phyloP scores from a whole-genome alignment of 495 filamentous ascomycete genomes.

The Staphylotrichum longicolle region DNA sequence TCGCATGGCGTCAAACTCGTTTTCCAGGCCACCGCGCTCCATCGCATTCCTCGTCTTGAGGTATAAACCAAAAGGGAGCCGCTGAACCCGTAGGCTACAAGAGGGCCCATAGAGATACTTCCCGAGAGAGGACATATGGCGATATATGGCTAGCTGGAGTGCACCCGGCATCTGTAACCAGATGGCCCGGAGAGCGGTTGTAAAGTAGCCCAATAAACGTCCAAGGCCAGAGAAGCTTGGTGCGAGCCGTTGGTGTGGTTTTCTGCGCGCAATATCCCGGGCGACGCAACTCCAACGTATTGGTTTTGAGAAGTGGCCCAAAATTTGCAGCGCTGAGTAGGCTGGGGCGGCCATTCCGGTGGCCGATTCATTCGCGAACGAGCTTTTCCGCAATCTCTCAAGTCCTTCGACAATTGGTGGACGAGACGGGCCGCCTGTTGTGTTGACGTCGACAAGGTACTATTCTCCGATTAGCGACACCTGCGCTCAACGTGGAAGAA shows the following conservation, averaged over 20 bases:
- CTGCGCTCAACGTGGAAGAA: too few relatives aligned
- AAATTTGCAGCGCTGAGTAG: neutral
- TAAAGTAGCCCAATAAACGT: neutral
- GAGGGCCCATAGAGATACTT: neutral
- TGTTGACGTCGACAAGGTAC: neutral
- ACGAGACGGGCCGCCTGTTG: neutral
- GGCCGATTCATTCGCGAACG: neutral
- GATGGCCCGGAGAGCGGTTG: neutral
- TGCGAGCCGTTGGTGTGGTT: neutral
- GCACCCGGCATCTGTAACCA: neutral
- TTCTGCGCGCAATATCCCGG: neutral
- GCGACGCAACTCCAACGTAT: neutral
- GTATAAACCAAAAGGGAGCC: neutral
- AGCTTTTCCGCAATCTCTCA: neutral
- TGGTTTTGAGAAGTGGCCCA: neutral
- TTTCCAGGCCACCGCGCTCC: neutral
- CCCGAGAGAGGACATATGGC: neutral
- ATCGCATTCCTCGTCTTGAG: neutral
- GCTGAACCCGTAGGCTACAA: neutral
- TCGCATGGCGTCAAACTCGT: neutral
- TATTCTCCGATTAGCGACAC: neutral
- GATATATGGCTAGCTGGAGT: neutral
- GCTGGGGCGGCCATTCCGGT: neutral
- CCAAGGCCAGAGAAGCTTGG: neutral
- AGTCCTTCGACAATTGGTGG: neutral